These are phyloP conservation scores for Pachyrhizus erosus DNA, from an alignment of 306 rosid species.

Conservation along the genomic window DNA sequence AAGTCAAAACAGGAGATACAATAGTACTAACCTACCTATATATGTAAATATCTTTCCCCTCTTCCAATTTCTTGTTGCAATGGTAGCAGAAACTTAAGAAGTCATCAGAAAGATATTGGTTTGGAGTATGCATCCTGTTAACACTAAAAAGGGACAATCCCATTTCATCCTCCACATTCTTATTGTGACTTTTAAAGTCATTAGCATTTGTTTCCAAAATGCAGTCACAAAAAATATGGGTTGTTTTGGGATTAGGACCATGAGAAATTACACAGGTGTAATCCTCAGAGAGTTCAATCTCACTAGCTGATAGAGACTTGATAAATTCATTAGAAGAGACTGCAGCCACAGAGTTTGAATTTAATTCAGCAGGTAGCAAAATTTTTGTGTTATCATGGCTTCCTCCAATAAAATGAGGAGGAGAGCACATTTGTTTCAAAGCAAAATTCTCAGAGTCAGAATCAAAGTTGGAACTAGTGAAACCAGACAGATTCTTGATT, in stretches of 20 bases:
- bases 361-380: slow-evolving; percentile 21
- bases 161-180: slow-evolving; percentile 49
- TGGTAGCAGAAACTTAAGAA: slow-evolving; percentile 74
- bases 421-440: slow-evolving; percentile 39
- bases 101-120: slow-evolving; percentile 47
- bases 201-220: slow-evolving; percentile 61
- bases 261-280: slow-evolving; percentile 87
- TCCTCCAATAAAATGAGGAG: slow-evolving; percentile 61
- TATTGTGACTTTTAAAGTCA: slow-evolving; percentile 41
- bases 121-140: slow-evolving; percentile 35
- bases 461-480: slow-evolving; percentile 38
- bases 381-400: slow-evolving; percentile 51
- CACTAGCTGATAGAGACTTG: slow-evolving; percentile 67
- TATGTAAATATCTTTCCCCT: slow-evolving; percentile 86
- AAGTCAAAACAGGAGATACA: slow-evolving; percentile 19
- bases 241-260: slow-evolving; percentile 83
- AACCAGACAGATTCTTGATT: slow-evolving; percentile 43
- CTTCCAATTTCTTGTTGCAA: slow-evolving; percentile 80
- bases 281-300: slow-evolving; percentile 90
- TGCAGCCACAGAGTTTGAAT: slow-evolving; percentile 46
- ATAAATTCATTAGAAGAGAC: slow-evolving; percentile 49
- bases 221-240: slow-evolving; percentile 84
- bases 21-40: slow-evolving; percentile 63
- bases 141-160: slow-evolving; percentile 23
- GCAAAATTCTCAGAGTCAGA: slow-evolving; percentile 39